Base-by-base conservation (phyloP, 2,329 filamentous ascomycete species). In the Colletotrichum scovillei region DNA sequence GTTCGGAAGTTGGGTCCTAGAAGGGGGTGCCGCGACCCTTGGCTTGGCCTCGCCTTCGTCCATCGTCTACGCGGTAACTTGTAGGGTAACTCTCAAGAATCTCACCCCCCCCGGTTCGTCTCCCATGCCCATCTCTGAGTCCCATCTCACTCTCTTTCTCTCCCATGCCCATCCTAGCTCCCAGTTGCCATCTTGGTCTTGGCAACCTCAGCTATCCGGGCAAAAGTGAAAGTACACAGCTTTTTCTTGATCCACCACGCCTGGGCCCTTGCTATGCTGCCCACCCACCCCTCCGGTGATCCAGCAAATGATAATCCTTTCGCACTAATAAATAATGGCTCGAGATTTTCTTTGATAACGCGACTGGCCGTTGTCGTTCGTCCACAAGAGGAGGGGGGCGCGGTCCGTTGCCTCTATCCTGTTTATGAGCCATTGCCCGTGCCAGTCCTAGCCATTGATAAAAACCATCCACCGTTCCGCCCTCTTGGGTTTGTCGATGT, bases 301-400 rank as follows among this genome's bases (percentile, higher is more conserved):
- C 62, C 59, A 75, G 73, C 65, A 73, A 75, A 73, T 75, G 69
- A 69, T 75, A 72, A 65, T 59, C 66, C 35, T 56, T 75, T 75
- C 65, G 26, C 69, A 67, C 74, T 65, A 73, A 65, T 74, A 67
- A 53, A 65, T 69, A 73, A 69, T 73, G 68, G 72, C 64, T 69
- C 49, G 72, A 75, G 22, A 42, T 71, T 67, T 74, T 64, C 38
- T 67, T 63, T 63, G 72, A 72, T 74, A 74, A 74, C 49, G 67
- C 57, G 58, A 59, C 35, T 63, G 63, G 38, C 69, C 59, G n/a
- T 63, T 52, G 42, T 49, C 38, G 16, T 63, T 52, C 59, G 59
- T 42, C 38, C 42, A 49, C 42, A 22, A 22, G 42, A 11, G 42
- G 42, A 49, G 42, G 42, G 42, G 42, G 42, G 28, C 42, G 42